A percentile compares a stretch with the other conserved stretches of the same genome.
Conservation (phyloP, 1,284 basidiomycete genomes). For the Ceratobasidium theobromae region DNA sequence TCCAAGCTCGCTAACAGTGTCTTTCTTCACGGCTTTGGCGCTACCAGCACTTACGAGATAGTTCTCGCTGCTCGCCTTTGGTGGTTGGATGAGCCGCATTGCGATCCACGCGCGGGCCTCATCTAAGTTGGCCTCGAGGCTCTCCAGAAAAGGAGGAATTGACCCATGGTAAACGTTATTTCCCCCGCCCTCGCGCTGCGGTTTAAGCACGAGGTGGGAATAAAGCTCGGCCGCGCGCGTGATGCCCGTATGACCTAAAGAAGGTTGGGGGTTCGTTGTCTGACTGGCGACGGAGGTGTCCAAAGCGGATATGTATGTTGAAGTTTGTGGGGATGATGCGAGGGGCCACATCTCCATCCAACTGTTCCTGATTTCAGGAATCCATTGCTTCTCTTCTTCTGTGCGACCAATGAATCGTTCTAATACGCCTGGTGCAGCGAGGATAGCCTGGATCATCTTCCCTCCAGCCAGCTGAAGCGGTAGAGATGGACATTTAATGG, state of each 20-base stretch:
- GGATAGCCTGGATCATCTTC: slow-evolving; percentile 93
- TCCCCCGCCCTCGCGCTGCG: slow-evolving; percentile 95
- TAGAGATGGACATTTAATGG: slow-evolving; percentile 93
- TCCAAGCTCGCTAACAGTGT: slow-evolving; percentile 89
- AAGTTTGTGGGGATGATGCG: slow-evolving; percentile 38
- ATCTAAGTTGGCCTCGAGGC: slow-evolving; percentile 49
- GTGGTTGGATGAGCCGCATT: slow-evolving; percentile 88
- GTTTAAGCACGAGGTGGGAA: slow-evolving; percentile 80
- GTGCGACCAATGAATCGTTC: slow-evolving; percentile 62
- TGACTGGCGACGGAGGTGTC: slow-evolving; percentile 37
- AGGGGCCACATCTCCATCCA: slow-evolving; percentile 77
- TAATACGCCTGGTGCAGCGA: slow-evolving; percentile 72
- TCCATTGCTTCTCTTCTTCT: slow-evolving; percentile 41
- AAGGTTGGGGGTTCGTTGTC: slow-evolving; percentile 43
- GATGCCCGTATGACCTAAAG: slow-evolving; percentile 28
- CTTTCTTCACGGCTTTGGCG: slow-evolving; percentile 51
- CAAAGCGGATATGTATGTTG: slow-evolving; percentile 1
- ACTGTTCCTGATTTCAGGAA: slow-evolving; percentile 56
- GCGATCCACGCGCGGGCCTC: slow-evolving; percentile 86
- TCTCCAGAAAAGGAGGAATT: slow-evolving; percentile 76
- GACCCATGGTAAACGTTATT: slow-evolving; percentile 91
- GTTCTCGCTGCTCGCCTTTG: slow-evolving; percentile 58
- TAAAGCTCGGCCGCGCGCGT: slow-evolving; percentile 36
- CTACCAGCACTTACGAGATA: slow-evolving; percentile 69
- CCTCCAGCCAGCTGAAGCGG: slow-evolving; percentile 91